These are phyloP conservation scores for Hippophae tibetana DNA, from an alignment of 306 rosid genomes.

Conservation along the genomic window DNA sequence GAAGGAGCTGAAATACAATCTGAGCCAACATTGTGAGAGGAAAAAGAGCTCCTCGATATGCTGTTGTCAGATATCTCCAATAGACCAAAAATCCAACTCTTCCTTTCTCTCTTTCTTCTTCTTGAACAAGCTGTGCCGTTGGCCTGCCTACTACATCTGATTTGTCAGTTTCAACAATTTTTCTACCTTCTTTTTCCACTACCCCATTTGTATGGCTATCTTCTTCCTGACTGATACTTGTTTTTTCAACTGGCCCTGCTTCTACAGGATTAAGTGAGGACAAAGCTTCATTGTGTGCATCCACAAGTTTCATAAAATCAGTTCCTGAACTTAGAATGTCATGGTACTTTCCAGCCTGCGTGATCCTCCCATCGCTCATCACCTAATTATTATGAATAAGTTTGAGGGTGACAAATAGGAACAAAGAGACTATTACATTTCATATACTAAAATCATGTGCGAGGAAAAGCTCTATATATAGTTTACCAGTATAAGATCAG, in stretches of 20 bases:
- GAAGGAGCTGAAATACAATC: constrained; percentile 55
- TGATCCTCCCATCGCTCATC: constrained; percentile 57
- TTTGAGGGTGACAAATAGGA: background rate
- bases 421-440: background rate
- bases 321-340: constrained; percentile 46
- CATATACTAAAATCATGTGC: too few species aligned
- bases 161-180: constrained; percentile 33
- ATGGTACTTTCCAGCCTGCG: constrained; percentile 47
- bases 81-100: constrained; percentile 54
- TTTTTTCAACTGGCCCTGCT: constrained; percentile 19
- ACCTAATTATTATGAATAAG: constrained; percentile 27
- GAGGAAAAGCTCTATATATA: background rate
- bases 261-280: constrained; percentile 40
- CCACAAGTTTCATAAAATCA: constrained; percentile 67
- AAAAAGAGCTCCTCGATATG: constrained; percentile 66
- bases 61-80: constrained; percentile 57
- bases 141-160: constrained; percentile 24
- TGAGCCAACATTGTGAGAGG: constrained; percentile 55
- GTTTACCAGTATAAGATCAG: constrained; percentile 61
- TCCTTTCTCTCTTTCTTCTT: constrained; percentile 86
- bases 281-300: constrained; percentile 65
- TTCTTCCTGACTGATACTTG: constrained; percentile 17
- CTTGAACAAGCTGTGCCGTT: constrained; percentile 61
- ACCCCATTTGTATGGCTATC: constrained; percentile 18
- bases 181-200: constrained; percentile 22